Base-by-base conservation (phyloP, 1,284 basidiomycete genomes). In the Ustilago esculenta region DNA sequence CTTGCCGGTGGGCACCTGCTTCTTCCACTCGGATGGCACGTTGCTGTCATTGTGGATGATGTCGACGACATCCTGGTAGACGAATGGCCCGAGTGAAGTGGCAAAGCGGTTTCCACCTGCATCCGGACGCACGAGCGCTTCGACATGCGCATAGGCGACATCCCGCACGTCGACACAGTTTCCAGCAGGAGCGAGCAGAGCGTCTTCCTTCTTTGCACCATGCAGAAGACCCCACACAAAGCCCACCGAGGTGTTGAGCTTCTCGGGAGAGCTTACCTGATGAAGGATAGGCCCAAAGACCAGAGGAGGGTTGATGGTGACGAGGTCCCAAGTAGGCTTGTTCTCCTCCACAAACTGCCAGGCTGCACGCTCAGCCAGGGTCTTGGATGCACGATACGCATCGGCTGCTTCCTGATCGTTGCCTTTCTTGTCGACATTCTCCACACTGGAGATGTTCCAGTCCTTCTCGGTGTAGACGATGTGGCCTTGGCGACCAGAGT, bases 371-470 rank as follows among this genome's bases (percentile, higher is more conserved):
- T 92, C 90, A 1, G 90, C 90, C 2, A 92, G 83, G 5, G 86
- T 87, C 84, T 92, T 92, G 21, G 85, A 86, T 44, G 1, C 76
- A 3, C 68, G 67, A 60, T 83, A 83, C 24, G 87, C 86, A 14
- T 85, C 84, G 17, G 77, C 78, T 12, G n/a, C 89, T 84, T 41
- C 58, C 18, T 72, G 55, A 11, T 65, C 57, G 27, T 73, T 69
- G 46, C 70, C 73, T 15, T 67, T 51, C 21, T 73, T 57, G 39
- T 70, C 46, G 18, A 64, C 72, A 12, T 85, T 83, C 20, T 84
- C 77, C n/a, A 86, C 80, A 3, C 86, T 84, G 34, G 84, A 83
- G 8, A 86, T 79, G 83, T 92, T 90, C 90, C 90, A 92, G 78
- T 90, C 86, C n/a, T 76, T 58, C 68, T 88, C 71, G 18, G 66